Base-by-base conservation (phyloP, 495 filamentous ascomycete genomes). In the Trichoderma gamsii region DNA sequence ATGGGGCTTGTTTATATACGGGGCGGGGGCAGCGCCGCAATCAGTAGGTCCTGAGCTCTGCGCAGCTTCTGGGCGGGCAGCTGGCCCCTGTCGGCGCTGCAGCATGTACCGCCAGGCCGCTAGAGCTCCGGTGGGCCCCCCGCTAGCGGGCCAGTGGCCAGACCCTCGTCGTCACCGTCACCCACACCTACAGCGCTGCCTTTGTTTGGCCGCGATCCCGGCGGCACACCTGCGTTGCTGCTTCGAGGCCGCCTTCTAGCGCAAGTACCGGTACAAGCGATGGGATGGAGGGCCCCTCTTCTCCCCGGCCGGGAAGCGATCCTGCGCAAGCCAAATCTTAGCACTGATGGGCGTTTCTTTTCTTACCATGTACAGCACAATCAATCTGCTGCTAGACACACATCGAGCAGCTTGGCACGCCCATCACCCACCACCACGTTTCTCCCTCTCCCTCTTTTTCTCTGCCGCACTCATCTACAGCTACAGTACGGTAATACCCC, bases 1-100 rank as follows among this genome's bases (percentile, higher is more conserved):
- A 59, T 23, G 67, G 59, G 38, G 63, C 68, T 59, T 66, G 64
- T 69, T 69, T 69, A 69, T 69, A 69, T 69, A 66, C 38, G 46
- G 64, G 64, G 64, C 46, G 43, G 68, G 68, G 68, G 68, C 63
- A n/a, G 51, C 38, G 25, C 44, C 68, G 41, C 68, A 69, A 69
- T 69, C 68, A 69, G 68, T 69, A 69, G 23, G 27, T 35, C 35
- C 35, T 38, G 35, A 38, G 35, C 35, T 38, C 35, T 38, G 35
- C 35, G 35, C 35, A 38, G 35, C 35, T 38, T 56, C 21, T 49
- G 44, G 44, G 15, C n/a, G 15, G 44, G 23, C 35, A 38, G 35
- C 35, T 4, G 35, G 56, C 56, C 56, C 56, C 56, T 61, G 56
- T 23, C 51, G 51, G n/a, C n/a, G 5, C 35, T 6, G 35, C 35